phyloP scores from a whole-genome alignment of 805 yeast species.

The Starmerella vaccinii region DNA sequence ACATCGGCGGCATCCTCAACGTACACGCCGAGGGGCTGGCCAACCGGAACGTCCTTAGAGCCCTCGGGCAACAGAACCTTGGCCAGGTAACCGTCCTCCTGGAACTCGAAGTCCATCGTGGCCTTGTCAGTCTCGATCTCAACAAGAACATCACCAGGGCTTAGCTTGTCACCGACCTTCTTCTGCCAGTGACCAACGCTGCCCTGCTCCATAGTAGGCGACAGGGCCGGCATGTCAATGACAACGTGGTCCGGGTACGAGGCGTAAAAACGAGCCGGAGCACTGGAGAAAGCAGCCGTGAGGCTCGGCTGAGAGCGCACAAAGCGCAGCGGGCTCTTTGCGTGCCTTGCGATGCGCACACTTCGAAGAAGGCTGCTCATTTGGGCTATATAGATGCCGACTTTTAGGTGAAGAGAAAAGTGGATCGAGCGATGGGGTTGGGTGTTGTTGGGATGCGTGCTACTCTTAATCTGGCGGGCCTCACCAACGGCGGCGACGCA shows the following conservation, averaged over 20 bases:
- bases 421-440: constrained; percentile 6
- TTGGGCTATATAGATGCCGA: constrained; percentile 2
- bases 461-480: not conserved
- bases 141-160: constrained; percentile 90
- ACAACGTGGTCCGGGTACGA: constrained; percentile 71
- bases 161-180: constrained; percentile 73
- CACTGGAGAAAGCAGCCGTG: constrained; percentile 15
- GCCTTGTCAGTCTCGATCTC: constrained; percentile 98
- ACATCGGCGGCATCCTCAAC: constrained; percentile 82
- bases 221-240: constrained; percentile 95
- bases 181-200: constrained; percentile 84
- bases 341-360: constrained; percentile 16
- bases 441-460: constrained; percentile 6
- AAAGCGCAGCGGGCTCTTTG: constrained; percentile 14
- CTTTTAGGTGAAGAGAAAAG: constrained; percentile 3
- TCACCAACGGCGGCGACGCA: constrained; percentile 1
- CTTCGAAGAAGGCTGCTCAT: constrained; percentile 22
- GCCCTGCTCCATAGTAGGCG: constrained; percentile 99
- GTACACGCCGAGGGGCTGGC: constrained; percentile 92
- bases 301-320: constrained; percentile 12
- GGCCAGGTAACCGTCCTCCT: constrained; percentile 86
- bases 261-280: constrained; percentile 28
- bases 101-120: constrained; percentile 95
- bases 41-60: constrained; percentile 82
- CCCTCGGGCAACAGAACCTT: constrained; percentile 57